phyloP scores from a whole-genome alignment of 768 basidiomycete genomes.

The Leucocoprinus leucothites region DNA sequence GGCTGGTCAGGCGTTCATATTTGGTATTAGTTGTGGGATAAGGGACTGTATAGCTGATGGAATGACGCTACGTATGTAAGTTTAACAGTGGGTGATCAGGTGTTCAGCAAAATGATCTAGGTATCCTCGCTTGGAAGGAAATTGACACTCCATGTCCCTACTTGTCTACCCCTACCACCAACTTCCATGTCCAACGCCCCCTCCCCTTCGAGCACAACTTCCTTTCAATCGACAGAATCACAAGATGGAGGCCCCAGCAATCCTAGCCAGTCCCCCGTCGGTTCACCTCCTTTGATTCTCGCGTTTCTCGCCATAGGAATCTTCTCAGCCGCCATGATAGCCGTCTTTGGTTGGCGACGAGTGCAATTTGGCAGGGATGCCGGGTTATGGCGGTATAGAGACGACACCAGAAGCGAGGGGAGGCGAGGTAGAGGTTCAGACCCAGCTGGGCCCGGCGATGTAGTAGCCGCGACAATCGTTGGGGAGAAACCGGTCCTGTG shows the following conservation, averaged over 20 bases:
- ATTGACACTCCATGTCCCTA: slow-evolving; percentile 7
- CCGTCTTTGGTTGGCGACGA: slow-evolving; percentile 45
- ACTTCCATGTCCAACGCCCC: neutral
- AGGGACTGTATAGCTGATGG: no score
- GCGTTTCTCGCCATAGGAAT: slow-evolving; percentile 59
- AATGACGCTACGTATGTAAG: no score
- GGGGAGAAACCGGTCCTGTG: slow-evolving; percentile 40
- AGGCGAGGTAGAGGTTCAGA: neutral
- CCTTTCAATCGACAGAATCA: slow-evolving; percentile 1
- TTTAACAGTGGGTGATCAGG: slow-evolving; percentile 2
- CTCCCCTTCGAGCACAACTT: neutral
- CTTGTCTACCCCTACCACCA: slow-evolving; percentile 7
- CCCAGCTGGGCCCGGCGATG: neutral
- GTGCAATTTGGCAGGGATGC: slow-evolving; percentile 17
- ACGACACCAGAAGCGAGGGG: neutral
- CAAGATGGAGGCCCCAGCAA: neutral
- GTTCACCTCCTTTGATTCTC: slow-evolving; percentile 54
- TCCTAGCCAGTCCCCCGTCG: slow-evolving; percentile 22
- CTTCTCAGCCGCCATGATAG: slow-evolving; percentile 45
- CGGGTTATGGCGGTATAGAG: neutral
- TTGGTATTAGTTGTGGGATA: neutral
- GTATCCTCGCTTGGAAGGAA: slow-evolving; percentile 4
- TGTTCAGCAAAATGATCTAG: neutral
- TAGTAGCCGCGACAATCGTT: slow-evolving; percentile 1
- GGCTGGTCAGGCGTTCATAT: neutral